These are phyloP conservation scores for Mariannaea elegans DNA, from an alignment of 2,329 filamentous ascomycete species.

Conservation along the genomic window DNA sequence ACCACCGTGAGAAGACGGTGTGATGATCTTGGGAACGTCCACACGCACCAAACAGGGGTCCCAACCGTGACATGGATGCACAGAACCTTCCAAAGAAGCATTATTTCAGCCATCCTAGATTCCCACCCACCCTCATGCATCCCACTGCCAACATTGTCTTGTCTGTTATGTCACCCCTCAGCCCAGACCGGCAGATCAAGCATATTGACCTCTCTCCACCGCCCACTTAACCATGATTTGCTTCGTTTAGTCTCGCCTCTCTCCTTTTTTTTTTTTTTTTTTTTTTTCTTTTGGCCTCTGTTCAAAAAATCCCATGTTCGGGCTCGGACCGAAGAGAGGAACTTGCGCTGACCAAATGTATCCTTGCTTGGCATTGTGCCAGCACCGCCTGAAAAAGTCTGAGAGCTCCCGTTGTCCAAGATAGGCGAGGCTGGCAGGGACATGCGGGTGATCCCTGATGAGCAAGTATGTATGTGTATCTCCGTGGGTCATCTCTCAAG, in stretches of 20 bases:
- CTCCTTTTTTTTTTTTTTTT: not conserved
- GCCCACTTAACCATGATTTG: not conserved
- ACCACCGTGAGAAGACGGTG: conserved; percentile 17
- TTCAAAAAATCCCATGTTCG: conserved; percentile 7
- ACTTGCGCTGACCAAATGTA: conserved; percentile 1
- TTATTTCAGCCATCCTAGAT: not conserved
- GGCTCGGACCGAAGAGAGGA: conserved; percentile 3
- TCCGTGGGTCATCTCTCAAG: conserved; percentile 1
- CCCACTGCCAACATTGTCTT: not conserved
- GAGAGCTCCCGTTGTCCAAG: conserved; percentile 1
- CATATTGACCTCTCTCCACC: conserved; percentile 12
- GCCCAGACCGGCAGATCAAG: not conserved
- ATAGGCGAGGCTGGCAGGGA: conserved; percentile 13
- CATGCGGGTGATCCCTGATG: conserved; percentile 1
- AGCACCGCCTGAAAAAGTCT: conserved; percentile 12
- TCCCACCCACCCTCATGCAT: not conserved
- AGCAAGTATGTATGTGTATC: not conserved
- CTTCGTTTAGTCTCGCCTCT: not conserved
- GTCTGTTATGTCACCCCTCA: not conserved
- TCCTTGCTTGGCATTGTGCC: conserved; percentile 6
- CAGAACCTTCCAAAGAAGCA: conserved; percentile 26
- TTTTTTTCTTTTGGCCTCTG: not conserved
- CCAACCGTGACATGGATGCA: conserved; percentile 6
- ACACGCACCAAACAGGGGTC: not conserved
- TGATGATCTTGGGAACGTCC: conserved; percentile 2